Percentiles rank a stretch among this genome's conserved stretches.
These are phyloP conservation scores for Poterioochromonas sp. DNA, from an alignment of 352 stramenopile genomes.

Conservation along the genomic window DNA sequence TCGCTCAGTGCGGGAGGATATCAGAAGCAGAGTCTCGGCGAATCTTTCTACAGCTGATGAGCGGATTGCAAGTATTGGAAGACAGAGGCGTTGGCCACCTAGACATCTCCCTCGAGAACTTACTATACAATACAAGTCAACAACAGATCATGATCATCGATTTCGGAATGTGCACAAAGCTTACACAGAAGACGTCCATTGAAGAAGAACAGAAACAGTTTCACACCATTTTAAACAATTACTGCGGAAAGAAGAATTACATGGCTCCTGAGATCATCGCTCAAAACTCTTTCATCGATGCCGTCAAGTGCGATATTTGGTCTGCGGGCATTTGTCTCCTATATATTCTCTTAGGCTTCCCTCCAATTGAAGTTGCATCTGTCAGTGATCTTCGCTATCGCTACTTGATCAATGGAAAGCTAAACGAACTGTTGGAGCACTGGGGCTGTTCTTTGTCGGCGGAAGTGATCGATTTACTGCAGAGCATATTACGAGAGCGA, in stretches of 20 bases:
- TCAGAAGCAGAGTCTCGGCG: constrained; percentile 34
- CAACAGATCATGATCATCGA: constrained; percentile 61
- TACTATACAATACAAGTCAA: constrained; percentile 67
- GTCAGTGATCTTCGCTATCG: constrained; percentile 68
- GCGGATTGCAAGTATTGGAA: constrained; percentile 58
- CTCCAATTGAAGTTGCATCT: constrained; percentile 74
- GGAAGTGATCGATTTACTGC: constrained; percentile 57
- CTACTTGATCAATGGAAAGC: constrained; percentile 62
- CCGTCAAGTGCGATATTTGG: constrained; percentile 80
- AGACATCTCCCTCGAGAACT: constrained; percentile 92
- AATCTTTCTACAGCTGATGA: constrained; percentile 61
- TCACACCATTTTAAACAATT: constrained; percentile 46
- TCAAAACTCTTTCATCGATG: constrained; percentile 62
- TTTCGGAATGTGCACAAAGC: constrained; percentile 61
- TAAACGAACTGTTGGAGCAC: constrained; percentile 56
- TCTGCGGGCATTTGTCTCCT: constrained; percentile 82
- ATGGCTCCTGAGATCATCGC: constrained; percentile 85
- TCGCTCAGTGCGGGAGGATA: constrained; percentile 50
- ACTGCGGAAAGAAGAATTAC: constrained; percentile 86
- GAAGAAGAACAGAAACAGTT: not conserved
- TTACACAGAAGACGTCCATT: constrained; percentile 44
- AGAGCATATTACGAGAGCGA: constrained; percentile 58
- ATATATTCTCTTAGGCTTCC: constrained; percentile 80
- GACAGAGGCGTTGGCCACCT: constrained; percentile 67
- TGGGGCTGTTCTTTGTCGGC: not conserved